A percentile compares a stretch with the other conserved stretches of the same genome.
phyloP scores from a whole-genome alignment of 805 yeast species.

The Barnettozyma sucrosica region DNA sequence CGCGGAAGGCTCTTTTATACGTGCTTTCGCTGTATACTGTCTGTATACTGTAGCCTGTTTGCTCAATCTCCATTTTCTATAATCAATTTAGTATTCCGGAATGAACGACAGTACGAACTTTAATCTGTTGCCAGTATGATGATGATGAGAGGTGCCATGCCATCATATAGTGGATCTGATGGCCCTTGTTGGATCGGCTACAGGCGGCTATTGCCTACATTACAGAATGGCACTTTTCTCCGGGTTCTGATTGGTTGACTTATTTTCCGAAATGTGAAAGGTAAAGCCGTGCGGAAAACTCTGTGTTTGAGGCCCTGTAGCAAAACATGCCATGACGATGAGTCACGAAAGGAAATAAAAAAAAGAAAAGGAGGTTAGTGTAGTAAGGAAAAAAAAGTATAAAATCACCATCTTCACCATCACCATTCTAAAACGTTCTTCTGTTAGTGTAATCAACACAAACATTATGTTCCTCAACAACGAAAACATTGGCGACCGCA shows the following conservation, averaged over 20 bases:
- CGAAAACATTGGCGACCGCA: conserved; percentile 78
- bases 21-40: too few species aligned
- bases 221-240: not conserved
- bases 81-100: too few species aligned
- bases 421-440: not conserved
- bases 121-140: too few species aligned
- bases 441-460: not conserved
- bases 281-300: too few species aligned
- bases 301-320: not conserved
- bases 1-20: too few species aligned
- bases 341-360: not conserved
- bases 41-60: not conserved
- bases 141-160: too few species aligned
- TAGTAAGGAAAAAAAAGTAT: too few species aligned
- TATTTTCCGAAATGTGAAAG: not conserved
- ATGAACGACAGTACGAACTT: too few species aligned
- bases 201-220: too few species aligned
- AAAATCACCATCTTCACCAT: not conserved
- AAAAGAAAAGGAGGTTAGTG: not conserved
- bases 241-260: not conserved
- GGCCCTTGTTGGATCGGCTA: too few species aligned
- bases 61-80: not conserved
- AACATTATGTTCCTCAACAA: conserved; percentile 72
- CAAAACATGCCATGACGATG: not conserved
- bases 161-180: too few species aligned